These are phyloP conservation scores for Colletotrichum shisoi DNA, from an alignment of 2,329 filamentous ascomycete genomes.

Conservation along the genomic window DNA sequence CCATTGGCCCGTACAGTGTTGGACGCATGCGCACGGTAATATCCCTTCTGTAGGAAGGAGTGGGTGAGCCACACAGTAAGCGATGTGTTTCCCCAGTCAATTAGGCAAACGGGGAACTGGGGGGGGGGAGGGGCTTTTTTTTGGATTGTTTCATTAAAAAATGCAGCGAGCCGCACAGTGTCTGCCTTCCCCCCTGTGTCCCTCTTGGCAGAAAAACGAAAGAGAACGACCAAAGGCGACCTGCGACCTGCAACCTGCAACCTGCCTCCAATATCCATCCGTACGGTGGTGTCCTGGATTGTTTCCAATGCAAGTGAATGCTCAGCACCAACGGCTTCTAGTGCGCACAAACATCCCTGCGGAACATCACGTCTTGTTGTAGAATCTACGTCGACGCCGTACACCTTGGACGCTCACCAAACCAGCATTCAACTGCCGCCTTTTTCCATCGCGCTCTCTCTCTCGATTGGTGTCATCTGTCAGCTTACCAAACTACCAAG, in stretches of 20 bases:
- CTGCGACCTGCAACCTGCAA: conserved; percentile 9
- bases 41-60: conserved; percentile 6
- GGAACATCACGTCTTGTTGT: conserved; percentile 2
- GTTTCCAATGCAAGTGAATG: conserved; percentile 17
- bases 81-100: conserved; percentile 14
- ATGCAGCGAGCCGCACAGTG: conserved; percentile 35
- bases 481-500: conserved; percentile 15
- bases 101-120: conserved; percentile 29
- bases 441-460: not conserved
- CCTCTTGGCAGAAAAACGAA: not conserved
- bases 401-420: not conserved
- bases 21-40: not conserved
- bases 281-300: conserved; percentile 22
- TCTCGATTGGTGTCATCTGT: not conserved
- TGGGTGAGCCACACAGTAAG: conserved; percentile 30
- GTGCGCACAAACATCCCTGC: conserved; percentile 2
- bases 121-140: conserved; percentile 12
- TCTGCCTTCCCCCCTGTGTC: not conserved
- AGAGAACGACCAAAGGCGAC: not conserved
- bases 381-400: not conserved
- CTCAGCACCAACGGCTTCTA: conserved; percentile 8
- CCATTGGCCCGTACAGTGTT: not conserved
- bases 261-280: conserved; percentile 6
- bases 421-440: not conserved
- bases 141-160: conserved; percentile 29